phyloP scores from a whole-genome alignment of 805 yeast genomes.

The Geotrichum ghanense region DNA sequence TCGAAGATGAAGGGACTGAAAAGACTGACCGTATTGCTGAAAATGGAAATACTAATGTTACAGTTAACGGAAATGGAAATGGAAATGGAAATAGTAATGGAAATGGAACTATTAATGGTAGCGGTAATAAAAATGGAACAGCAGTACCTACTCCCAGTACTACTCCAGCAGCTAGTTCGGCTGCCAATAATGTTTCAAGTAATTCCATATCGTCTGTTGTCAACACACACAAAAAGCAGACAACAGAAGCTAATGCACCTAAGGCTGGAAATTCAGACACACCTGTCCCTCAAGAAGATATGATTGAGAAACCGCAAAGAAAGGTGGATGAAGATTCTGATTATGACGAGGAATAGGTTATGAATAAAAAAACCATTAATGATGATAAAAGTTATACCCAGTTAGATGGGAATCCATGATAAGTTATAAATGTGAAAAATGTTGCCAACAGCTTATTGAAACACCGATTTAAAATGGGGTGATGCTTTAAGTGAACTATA shows the following conservation, averaged over 20 bases:
- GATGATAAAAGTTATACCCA: too few relatives aligned
- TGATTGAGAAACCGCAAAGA: slow-evolving; percentile 23
- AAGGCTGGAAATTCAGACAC: too few relatives aligned
- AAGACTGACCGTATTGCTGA: not conserved
- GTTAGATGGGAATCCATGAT: too few relatives aligned
- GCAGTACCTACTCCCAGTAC: not conserved
- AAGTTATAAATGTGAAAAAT: too few relatives aligned
- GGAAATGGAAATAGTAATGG: too few relatives aligned
- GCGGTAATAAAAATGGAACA: not conserved
- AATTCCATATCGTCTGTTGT: not conserved
- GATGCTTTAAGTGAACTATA: too few relatives aligned
- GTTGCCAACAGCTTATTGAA: too few relatives aligned
- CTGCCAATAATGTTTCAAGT: not conserved
- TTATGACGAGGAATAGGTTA: slow-evolving; percentile 32
- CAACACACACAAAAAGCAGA: not conserved
- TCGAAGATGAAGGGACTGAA: not conserved
- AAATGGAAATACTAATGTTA: too few relatives aligned
- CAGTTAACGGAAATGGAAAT: not conserved
- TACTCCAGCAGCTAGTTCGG: not conserved
- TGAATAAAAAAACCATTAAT: too few relatives aligned
- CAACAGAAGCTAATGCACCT: slow-evolving; percentile 1
- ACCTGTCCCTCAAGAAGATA: slow-evolving; percentile 1
- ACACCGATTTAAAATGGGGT: too few relatives aligned
- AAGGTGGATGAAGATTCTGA: slow-evolving; percentile 35
- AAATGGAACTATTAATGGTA: not conserved